Conservation (phyloP, 495 filamentous ascomycete genomes). For the Xylaria castorea region DNA sequence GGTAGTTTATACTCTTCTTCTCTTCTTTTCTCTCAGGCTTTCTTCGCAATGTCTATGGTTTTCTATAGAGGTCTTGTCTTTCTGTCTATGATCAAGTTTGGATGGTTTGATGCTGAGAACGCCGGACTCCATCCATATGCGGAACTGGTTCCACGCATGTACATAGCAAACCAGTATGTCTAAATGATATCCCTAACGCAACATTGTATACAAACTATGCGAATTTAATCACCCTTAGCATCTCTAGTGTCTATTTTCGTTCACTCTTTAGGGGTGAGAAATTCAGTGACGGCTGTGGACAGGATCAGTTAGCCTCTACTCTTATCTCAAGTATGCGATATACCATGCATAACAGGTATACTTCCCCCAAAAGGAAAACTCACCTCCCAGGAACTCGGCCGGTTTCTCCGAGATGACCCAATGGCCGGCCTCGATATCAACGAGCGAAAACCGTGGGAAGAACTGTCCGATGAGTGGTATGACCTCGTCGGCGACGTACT, state of each 20-base stretch:
- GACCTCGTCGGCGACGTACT: constrained; percentile 87
- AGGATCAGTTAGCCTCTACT: not conserved
- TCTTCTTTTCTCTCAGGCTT: not conserved
- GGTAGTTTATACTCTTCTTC: not conserved
- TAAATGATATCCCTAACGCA: constrained; percentile 39
- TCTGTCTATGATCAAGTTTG: constrained; percentile 22
- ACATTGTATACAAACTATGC: constrained; percentile 20
- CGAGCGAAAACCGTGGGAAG: constrained; percentile 81
- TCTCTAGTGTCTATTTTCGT: constrained; percentile 33
- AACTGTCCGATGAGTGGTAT: constrained; percentile 86
- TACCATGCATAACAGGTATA: not conserved
- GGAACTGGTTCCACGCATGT: constrained; percentile 29
- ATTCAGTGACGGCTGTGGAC: constrained; percentile 63
- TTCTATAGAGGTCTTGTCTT: constrained; percentile 2
- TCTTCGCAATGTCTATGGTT: not conserved
- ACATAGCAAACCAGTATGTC: constrained; percentile 26
- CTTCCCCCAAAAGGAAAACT: constrained; percentile 34
- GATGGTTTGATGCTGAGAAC: constrained; percentile 23
- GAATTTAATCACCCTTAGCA: not conserved
- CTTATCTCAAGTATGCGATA: not conserved
- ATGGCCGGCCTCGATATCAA: constrained; percentile 87
- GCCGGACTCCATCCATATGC: constrained; percentile 27
- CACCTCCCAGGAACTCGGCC: constrained; percentile 82
- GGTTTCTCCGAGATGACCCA: constrained; percentile 96
- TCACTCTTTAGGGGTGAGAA: constrained; percentile 65